Percentiles rank a stretch among this genome's conserved stretches.
Conservation (phyloP, 2,329 filamentous ascomycete genomes). For the Scleromitrula shiraiana region DNA sequence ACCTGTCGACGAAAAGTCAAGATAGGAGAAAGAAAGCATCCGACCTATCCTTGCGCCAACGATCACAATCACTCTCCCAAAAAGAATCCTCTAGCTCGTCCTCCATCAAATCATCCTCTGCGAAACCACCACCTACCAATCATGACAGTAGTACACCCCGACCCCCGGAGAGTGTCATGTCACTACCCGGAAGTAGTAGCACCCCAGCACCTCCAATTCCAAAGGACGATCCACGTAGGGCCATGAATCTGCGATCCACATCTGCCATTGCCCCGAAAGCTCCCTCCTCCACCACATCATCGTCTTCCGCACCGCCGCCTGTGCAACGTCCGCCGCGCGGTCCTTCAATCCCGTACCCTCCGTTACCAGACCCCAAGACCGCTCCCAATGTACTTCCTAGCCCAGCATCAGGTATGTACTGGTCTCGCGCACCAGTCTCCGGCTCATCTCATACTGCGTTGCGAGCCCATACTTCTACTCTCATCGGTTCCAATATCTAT, state of each 20-base stretch:
- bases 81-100: conserved; percentile 22
- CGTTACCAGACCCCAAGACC: conserved; percentile 47
- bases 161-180: conserved; percentile 15
- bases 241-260: conserved; percentile 43
- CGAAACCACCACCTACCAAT: conserved; percentile 15
- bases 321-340: conserved; percentile 22
- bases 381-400: conserved; percentile 54
- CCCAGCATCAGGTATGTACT: conserved; percentile 65
- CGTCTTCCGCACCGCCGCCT: conserved; percentile 21
- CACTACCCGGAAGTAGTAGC: conserved; percentile 14
- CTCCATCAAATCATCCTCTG: conserved; percentile 15
- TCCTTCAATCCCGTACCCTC: conserved; percentile 44
- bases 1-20: conserved; percentile 50
- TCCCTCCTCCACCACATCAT: conserved; percentile 10
- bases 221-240: conserved; percentile 31
- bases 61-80: conserved; percentile 29
- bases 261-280: conserved; percentile 28
- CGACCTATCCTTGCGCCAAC: conserved; percentile 26
- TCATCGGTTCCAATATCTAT: conserved; percentile 59
- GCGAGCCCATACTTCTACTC: conserved; percentile 58
- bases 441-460: conserved; percentile 53
- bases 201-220: conserved; percentile 16
- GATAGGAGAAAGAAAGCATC: conserved; percentile 26
- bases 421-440: conserved; percentile 58
- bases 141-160: conserved; percentile 15